Evolutionary conservation across 1,284 basidiomycete species (phyloP), one percentile per base, ranked within the genome.

Genomic region (Tilletia walkeri): DNA sequence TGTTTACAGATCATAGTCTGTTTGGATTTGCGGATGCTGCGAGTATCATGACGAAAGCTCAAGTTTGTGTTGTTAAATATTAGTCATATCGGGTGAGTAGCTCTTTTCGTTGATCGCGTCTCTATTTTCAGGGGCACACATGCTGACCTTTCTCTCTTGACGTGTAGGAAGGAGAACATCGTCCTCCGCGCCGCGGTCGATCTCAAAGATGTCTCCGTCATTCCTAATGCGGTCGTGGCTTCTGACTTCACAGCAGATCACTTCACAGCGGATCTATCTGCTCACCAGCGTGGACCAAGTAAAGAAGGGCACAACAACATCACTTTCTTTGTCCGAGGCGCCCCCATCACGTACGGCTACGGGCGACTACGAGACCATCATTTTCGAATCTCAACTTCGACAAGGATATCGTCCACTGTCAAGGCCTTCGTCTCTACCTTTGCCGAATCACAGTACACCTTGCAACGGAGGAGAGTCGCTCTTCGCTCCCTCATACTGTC

Each of bases 21-120:
- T 99, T 98, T 79, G 94, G 93, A 0, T 94, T 99, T 77, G 93
- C 93, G 61, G 95, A 97, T 79, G 94, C 94, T 18, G 94, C 94
- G 0, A 94, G 94, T 78, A 95, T 99, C 65, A 85, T 98, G 75
- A 98, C 96, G 4, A 99, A 99, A 99, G 49, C 86, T 99, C 39
- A 91, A 89, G 14, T 93, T 89, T 16, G 91, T 91, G 1, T 85
- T 99, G 77, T 89, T 98, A 47, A 96, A 94, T 80, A 96, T 99
- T 65, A 95, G 93, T n/a, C 92, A 99, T 84, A 97, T 94, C 0
- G 94, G 94, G 93, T 93, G 80, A 76, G 88, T 84, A 61, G 34
- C 45, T 49, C 6, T 50, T n/a, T n/a, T 7, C 24, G 48, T 49
- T 12, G 12, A 1, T 49, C 16, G 53, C 16, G 24, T 66, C 18